Evolutionary conservation across 2,329 filamentous ascomycete species (phyloP).

Genomic region (Didymella keratinophila): DNA sequence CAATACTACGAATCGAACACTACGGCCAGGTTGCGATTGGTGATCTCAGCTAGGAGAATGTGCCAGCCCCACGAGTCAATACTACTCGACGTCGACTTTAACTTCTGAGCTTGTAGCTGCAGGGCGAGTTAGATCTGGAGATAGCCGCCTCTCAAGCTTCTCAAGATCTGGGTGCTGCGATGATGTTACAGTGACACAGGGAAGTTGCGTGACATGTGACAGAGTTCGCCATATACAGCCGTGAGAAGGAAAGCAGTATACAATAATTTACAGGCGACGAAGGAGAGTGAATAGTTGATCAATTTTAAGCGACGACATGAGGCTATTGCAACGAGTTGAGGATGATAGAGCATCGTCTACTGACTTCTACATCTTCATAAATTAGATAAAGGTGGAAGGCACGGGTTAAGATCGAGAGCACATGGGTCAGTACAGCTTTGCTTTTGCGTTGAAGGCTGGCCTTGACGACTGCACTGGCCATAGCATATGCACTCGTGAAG

Average conservation of each 20-base stretch:
- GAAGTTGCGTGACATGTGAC: slow-evolving; percentile 8
- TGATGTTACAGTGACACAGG: slow-evolving; percentile 4
- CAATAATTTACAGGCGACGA: background rate
- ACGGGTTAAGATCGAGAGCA: background rate
- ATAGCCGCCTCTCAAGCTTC: slow-evolving; percentile 4
- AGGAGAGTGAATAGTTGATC: background rate
- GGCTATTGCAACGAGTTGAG: background rate
- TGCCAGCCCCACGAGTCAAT: background rate
- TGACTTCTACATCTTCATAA: background rate
- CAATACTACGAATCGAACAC: background rate
- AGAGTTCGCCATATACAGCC: background rate
- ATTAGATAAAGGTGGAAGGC: background rate
- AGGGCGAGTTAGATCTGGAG: slow-evolving; percentile 12
- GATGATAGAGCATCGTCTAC: background rate
- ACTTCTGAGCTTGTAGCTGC: slow-evolving; percentile 11
- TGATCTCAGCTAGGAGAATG: background rate
- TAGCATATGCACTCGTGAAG: background rate
- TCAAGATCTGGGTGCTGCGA: slow-evolving; percentile 2
- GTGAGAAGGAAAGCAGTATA: background rate
- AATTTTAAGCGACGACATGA: background rate
- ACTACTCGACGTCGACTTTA: slow-evolving; percentile 10
- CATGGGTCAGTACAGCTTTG: background rate
- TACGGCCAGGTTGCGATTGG: background rate
- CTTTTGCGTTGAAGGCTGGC: background rate
- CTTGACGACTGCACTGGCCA: background rate